Base-by-base conservation (phyloP, 768 basidiomycete species). In the Amanita pallidorosea region DNA sequence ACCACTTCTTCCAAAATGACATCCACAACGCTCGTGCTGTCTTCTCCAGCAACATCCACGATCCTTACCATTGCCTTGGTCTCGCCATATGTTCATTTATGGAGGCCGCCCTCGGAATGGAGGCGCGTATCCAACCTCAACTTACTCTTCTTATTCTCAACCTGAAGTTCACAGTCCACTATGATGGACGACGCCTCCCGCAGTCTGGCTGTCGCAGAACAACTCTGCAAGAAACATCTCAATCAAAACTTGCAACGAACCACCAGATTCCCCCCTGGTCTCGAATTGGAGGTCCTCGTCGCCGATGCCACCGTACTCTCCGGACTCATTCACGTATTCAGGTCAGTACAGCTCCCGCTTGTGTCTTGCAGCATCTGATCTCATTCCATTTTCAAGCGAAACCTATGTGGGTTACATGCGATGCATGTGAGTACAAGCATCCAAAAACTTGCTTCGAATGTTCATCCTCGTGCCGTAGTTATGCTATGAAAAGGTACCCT, bases 101-200 rank as follows among this genome's bases (percentile, higher is more conserved):
- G 40, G 81, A 88, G 62, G 88, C 86, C 0, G 85, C 83, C 1
- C 66, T 89, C 12, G 84, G 85, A n/a, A 79, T 88, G 80, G 88
- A 90, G 75, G 83, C 82, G 34, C 11, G 67, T 61, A 33, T 25
- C 45, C 45, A 20, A 5, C 18, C 20, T 15, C 1, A 15, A 27
- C 34, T 3, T 17, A 31, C 5, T 37, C 41, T n/a, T 27, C 18
- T 22, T 15, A 22, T 12, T n/a, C 25, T 17, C 27, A 42, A 12
- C 7, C 4, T 43, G 18, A n/a, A n/a, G n/a, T 6, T 7, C 2
- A 35, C 36, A 85, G 84, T 60, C 72, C 1, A 77, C 70, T 27
- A 61, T 84, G 33, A 79, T 90, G 71, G 67, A 73, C 7, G 81
- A 86, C 57, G 86, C 88, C 0, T 65, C 73, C 3, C 64, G 67